A percentile compares a stretch with the other conserved stretches of the same genome.
phyloP scores from a whole-genome alignment of 1,284 basidiomycete genomes.

The Puccinia sorghi region DNA sequence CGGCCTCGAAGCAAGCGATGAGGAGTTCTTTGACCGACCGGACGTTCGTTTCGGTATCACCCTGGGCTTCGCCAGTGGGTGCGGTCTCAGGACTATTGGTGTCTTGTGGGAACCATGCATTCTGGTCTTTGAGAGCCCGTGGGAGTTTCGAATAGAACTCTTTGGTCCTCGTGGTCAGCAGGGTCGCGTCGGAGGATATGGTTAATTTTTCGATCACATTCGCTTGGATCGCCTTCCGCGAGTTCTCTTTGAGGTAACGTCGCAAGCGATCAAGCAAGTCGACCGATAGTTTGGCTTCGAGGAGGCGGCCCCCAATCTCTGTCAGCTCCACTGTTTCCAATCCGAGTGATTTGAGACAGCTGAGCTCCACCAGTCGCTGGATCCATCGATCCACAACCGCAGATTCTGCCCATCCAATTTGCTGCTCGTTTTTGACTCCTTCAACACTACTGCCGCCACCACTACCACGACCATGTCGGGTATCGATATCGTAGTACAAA shows the following conservation, averaged over 20 bases:
- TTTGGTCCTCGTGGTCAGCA: neutral
- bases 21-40: slow-evolving; percentile 1
- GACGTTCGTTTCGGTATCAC: neutral
- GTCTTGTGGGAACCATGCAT: neutral
- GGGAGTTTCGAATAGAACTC: slow-evolving; percentile 18
- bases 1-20: slow-evolving; percentile 11
- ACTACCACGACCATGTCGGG: slow-evolving; percentile 16
- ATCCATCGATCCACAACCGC: slow-evolving; percentile 31
- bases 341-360: slow-evolving; percentile 39
- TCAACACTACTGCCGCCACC: neutral
- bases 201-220: neutral
- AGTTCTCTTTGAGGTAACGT: slow-evolving; percentile 19
- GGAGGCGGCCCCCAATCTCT: slow-evolving; percentile 12
- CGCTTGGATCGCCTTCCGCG: neutral
- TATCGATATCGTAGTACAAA: slow-evolving; percentile 43
- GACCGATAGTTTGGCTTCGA: neutral
- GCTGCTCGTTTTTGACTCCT: neutral
- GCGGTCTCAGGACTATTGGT: neutral
- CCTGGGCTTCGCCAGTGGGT: neutral
- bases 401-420: slow-evolving; percentile 17
- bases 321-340: slow-evolving; percentile 32
- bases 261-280: slow-evolving; percentile 9
- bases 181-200: neutral
- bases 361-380: slow-evolving; percentile 25
- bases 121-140: slow-evolving; percentile 19